A percentile compares a stretch with the other conserved stretches of the same genome.
Conservation (phyloP, 1,284 basidiomycete species). For the Heliocybe sulcata region DNA sequence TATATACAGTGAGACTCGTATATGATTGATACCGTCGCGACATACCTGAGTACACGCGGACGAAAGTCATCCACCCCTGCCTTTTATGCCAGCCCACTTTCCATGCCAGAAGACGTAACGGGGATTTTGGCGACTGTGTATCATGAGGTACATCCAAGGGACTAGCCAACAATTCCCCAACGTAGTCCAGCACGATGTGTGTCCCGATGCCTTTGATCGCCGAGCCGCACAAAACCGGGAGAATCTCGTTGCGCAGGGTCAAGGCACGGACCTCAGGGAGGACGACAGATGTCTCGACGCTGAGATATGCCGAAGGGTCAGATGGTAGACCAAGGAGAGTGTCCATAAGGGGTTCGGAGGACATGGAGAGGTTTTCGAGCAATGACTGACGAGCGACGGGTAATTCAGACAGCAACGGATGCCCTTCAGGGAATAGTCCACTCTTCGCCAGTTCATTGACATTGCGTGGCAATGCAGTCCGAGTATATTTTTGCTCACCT, state of each 20-base stretch:
- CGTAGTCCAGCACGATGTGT: constrained; percentile 74
- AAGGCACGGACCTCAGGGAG: constrained; percentile 62
- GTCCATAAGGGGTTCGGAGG: constrained; percentile 76
- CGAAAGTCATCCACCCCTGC: constrained; percentile 87
- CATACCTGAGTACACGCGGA: constrained; percentile 81
- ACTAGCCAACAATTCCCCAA: constrained; percentile 74
- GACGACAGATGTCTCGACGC: constrained; percentile 41
- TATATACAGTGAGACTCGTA: constrained; percentile 19
- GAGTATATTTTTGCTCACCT: constrained; percentile 26
- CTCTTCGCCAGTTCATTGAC: constrained; percentile 32
- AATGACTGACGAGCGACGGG: constrained; percentile 60
- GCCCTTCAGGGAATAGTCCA: constrained; percentile 41
- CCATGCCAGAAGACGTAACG: constrained; percentile 72
- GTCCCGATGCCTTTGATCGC: constrained; percentile 81
- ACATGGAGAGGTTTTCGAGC: constrained; percentile 73
- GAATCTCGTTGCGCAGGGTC: constrained; percentile 56
- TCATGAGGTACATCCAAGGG: constrained; percentile 57
- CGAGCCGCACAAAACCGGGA: constrained; percentile 82
- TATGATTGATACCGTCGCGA: constrained; percentile 1
- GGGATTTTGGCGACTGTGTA: constrained; percentile 34
- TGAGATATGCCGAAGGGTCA: constrained; percentile 55
- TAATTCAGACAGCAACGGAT: constrained; percentile 63
- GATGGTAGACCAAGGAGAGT: constrained; percentile 51
- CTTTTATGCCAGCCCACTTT: constrained; percentile 84
- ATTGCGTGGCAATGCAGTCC: constrained; percentile 46